Base-by-base conservation (phyloP, 371 early-diverging fungal species). In the Lichtheimia corymbifera region DNA sequence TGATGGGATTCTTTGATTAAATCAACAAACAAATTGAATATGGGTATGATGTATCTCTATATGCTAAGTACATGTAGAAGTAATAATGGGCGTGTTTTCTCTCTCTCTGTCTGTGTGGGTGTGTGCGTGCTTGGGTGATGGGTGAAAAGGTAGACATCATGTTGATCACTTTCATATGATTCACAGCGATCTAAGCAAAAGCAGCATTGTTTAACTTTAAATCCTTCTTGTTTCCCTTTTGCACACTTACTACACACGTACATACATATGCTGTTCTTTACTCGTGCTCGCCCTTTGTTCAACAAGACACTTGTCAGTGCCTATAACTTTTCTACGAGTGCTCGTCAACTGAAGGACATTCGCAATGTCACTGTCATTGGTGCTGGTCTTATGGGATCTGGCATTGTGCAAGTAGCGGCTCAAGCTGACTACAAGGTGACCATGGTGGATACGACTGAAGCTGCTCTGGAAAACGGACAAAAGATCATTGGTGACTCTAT, bases 321-420 rank as follows among this genome's bases (percentile, higher is more conserved):
- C n/a, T 5, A 18, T 17, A 12, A 22, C n/a, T 66, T 70, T 35
- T 61, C 70, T 4, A 76, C 68, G n/a, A 66, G 63, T 7, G 55
- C 76, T 27, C 27, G 50, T 17, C 55, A 58, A 14, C 55, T 68
- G 13, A 74, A 73, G 54, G 72, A 72, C 27, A 76, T 88, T 61
- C 59, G 83, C 60, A 84, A 82, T 49, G 80, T 93, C 44, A 83
- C 90, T 3, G 86, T 93, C 17, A 83, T 89, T 63, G 93, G 93
- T 45, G 86, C 91, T 17, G 93, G 93, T 51, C 82, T 96, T 55
- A 97, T 97, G 97, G 97, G 97, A 42, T 90, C 96, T 5, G 96
- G 97, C 58, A 95, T 96, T 61, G 95, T 84, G n/a, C 97, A 97
- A 66, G 95, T 96, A 0, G 91, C 94, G 9, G 97, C 97, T 14